These are phyloP conservation scores for Citrus trifoliata DNA, from an alignment of 345 rosid genomes.

Conservation along the genomic window DNA sequence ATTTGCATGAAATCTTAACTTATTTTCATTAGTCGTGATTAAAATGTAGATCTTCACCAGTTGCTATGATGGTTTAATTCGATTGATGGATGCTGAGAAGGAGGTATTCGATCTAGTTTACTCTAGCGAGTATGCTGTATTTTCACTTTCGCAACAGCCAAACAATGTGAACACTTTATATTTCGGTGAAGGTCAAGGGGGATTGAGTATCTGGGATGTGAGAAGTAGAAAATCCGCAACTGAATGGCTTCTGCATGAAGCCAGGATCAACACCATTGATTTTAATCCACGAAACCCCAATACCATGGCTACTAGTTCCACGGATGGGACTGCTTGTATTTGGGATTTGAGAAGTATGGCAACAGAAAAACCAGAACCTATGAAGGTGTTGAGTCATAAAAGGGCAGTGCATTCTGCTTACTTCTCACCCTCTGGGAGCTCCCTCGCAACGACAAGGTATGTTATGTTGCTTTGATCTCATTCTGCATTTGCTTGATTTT, in stretches of 20 bases:
- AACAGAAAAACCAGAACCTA: slow-evolving; percentile 30
- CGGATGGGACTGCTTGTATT: slow-evolving; percentile 69
- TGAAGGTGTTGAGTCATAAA: slow-evolving; percentile 40
- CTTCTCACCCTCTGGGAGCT: slow-evolving; percentile 82
- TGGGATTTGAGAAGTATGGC: slow-evolving; percentile 80
- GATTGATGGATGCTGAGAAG: slow-evolving; percentile 78
- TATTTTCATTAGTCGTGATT: not conserved
- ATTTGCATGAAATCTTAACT: not conserved
- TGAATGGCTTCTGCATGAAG: slow-evolving; percentile 58
- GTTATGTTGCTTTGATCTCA: not conserved
- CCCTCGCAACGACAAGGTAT: slow-evolving; percentile 80
- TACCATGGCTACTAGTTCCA: slow-evolving; percentile 77
- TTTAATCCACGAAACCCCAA: slow-evolving; percentile 56
- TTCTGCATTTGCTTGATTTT: not conserved
- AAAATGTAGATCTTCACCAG: slow-evolving; percentile 55
- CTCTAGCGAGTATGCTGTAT: slow-evolving; percentile 45
- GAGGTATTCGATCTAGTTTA: slow-evolving; percentile 63
- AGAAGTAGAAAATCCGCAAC: slow-evolving; percentile 45
- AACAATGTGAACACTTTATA: slow-evolving; percentile 47
- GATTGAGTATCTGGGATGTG: slow-evolving; percentile 56
- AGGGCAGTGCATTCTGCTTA: slow-evolving; percentile 77
- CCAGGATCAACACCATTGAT: slow-evolving; percentile 73
- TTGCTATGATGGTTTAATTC: slow-evolving; percentile 68
- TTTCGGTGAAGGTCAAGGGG: slow-evolving; percentile 60
- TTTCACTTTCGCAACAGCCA: slow-evolving; percentile 58